Evolutionary conservation across 139 green algal genomes (phyloP).

Genomic region (Desmodesmus armatus): DNA sequence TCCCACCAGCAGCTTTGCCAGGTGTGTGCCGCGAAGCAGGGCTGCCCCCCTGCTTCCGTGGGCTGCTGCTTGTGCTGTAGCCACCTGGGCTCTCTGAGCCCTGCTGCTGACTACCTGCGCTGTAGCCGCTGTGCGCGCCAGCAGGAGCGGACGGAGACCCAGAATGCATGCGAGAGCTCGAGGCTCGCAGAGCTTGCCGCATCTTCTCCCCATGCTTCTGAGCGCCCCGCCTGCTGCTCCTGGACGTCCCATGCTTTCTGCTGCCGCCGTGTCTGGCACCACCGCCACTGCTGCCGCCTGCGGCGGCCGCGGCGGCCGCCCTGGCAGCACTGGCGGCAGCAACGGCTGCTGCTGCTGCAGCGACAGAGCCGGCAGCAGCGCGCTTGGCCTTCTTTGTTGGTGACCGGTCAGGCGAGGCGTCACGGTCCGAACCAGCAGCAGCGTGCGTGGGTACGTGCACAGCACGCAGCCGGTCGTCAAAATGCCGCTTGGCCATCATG

Average conservation of each 20-base stretch:
- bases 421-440: no score
- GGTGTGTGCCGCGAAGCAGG: neutral
- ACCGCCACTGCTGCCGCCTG: neutral
- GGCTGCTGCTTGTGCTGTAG: neutral
- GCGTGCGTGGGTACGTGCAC: no score
- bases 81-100: neutral
- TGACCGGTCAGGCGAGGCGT: no score
- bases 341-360: no score
- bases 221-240: neutral
- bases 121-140: neutral
- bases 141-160: no score
- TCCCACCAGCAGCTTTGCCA: neutral
- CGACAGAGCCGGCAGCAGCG: no score
- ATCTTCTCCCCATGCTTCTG: no score
- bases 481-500: slow-evolving; percentile 6
- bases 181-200: no score
- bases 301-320: neutral
- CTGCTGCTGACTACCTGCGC: neutral
- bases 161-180: no score
- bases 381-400: no score
- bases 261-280: neutral
- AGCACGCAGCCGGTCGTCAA: neutral
- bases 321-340: no score
- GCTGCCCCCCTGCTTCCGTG: neutral
- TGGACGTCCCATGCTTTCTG: neutral